Evolutionary conservation across 225 moss, liverwort and hornwort species (phyloP).

Genomic region (Thuidium tamariscinum): DNA sequence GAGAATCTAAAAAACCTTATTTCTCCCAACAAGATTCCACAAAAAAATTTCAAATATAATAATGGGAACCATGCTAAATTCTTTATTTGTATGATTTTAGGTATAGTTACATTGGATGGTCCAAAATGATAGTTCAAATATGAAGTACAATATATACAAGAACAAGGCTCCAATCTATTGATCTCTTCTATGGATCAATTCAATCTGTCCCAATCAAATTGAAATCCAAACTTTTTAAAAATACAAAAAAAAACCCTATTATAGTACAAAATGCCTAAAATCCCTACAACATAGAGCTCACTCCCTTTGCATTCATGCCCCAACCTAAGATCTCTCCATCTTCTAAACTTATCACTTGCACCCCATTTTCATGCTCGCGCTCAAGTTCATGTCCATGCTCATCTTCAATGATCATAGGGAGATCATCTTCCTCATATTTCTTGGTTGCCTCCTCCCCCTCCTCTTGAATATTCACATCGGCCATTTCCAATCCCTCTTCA

Average conservation of each 20-base stretch:
- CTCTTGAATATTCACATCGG: not conserved
- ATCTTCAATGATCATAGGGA: conserved; percentile 1
- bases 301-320: not conserved
- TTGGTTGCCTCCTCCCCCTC: not conserved
- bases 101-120: not conserved
- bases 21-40: too few species aligned
- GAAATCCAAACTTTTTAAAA: not conserved
- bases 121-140: not conserved
- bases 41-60: too few species aligned
- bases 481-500: not conserved
- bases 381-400: not conserved
- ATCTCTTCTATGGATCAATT: not conserved
- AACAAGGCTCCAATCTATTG: not conserved
- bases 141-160: not conserved
- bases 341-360: not conserved
- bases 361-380: not conserved
- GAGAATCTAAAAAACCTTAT: too few species aligned
- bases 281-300: not conserved
- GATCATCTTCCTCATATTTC: conserved; percentile 14
- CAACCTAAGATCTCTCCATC: not conserved
- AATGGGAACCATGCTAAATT: too few species aligned
- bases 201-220: not conserved
- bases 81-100: too few species aligned
- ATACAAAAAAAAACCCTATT: not conserved
- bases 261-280: not conserved